Percentiles rank a stretch among this genome's conserved stretches.
These are phyloP conservation scores for Sparassis latifolia DNA, from an alignment of 1,284 basidiomycete genomes.

Conservation along the genomic window DNA sequence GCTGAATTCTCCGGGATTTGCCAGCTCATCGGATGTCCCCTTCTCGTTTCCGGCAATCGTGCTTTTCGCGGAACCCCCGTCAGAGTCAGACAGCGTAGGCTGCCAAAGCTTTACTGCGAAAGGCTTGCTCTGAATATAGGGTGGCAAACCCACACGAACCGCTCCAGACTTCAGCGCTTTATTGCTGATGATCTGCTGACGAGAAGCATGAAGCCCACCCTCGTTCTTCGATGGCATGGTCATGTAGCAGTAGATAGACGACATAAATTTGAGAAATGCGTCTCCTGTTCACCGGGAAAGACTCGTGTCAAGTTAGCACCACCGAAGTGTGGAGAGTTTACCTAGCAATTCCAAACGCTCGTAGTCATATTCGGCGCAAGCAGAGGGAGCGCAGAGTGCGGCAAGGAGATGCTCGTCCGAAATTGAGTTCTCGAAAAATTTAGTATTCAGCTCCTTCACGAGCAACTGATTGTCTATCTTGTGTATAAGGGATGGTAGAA, in stretches of 20 bases:
- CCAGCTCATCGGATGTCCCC: too few relatives aligned
- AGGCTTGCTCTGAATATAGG: conserved; percentile 67
- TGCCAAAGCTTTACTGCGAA: conserved; percentile 61
- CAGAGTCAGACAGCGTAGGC: conserved; percentile 18
- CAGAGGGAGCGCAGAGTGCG: conserved; percentile 64
- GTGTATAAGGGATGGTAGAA: conserved; percentile 66
- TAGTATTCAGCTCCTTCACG: conserved; percentile 71
- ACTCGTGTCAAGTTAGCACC: conserved; percentile 1
- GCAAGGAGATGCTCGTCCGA: conserved; percentile 52
- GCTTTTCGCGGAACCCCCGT: too few relatives aligned
- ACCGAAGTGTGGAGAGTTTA: conserved; percentile 21
- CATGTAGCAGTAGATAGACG: conserved; percentile 68
- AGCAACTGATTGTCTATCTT: conserved; percentile 67
- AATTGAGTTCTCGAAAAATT: conserved; percentile 55
- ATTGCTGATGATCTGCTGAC: conserved; percentile 71
- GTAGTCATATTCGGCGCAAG: conserved; percentile 64
- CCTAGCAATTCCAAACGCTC: conserved; percentile 78
- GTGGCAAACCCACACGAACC: conserved; percentile 50
- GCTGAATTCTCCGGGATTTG: too few relatives aligned
- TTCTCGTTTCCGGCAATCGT: too few relatives aligned
- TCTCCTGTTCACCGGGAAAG: conserved; percentile 45
- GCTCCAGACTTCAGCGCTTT: conserved; percentile 52
- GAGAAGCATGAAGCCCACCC: conserved; percentile 54
- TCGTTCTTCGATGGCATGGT: conserved; percentile 55
- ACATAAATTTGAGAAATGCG: conserved; percentile 72